Percentiles rank a stretch among this genome's conserved stretches.
These are phyloP conservation scores for Evansstolkia leycettana DNA, from an alignment of 495 filamentous ascomycete genomes.

Conservation along the genomic window DNA sequence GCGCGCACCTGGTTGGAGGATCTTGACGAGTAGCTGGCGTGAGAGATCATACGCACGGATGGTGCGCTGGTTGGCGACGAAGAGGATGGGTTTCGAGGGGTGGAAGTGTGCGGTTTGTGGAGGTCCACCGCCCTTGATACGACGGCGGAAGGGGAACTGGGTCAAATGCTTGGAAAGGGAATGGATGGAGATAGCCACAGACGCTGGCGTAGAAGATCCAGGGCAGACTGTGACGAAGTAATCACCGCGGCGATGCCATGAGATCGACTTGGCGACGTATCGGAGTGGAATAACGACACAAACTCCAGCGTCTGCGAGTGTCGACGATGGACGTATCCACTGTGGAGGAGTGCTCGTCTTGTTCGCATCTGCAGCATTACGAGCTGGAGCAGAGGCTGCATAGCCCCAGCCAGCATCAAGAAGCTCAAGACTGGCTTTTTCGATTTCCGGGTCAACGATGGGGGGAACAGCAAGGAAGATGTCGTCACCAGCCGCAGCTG, in stretches of 20 bases:
- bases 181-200: constrained; percentile 79
- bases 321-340: constrained; percentile 70
- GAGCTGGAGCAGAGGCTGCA: constrained; percentile 55
- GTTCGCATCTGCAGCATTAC: constrained; percentile 39
- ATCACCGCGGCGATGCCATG: constrained; percentile 89
- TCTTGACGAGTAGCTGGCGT: constrained; percentile 78
- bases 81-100: constrained; percentile 82
- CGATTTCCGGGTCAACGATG: constrained; percentile 56
- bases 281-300: constrained; percentile 68
- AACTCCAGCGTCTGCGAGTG: constrained; percentile 64
- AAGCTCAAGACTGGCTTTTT: constrained; percentile 59
- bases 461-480: constrained; percentile 74
- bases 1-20: constrained; percentile 79
- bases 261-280: constrained; percentile 75
- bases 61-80: constrained; percentile 86
- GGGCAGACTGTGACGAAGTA: constrained; percentile 91
- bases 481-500: constrained; percentile 72
- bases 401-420: constrained; percentile 85
- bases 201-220: constrained; percentile 47
- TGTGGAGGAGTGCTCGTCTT: constrained; percentile 66
- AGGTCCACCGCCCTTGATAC: constrained; percentile 65
- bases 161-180: constrained; percentile 89
- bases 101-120: constrained; percentile 90
- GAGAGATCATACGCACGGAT: constrained; percentile 89
- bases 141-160: constrained; percentile 77